Evolutionary conservation across 768 basidiomycete species (phyloP).

Genomic region (Lactarius indigo): DNA sequence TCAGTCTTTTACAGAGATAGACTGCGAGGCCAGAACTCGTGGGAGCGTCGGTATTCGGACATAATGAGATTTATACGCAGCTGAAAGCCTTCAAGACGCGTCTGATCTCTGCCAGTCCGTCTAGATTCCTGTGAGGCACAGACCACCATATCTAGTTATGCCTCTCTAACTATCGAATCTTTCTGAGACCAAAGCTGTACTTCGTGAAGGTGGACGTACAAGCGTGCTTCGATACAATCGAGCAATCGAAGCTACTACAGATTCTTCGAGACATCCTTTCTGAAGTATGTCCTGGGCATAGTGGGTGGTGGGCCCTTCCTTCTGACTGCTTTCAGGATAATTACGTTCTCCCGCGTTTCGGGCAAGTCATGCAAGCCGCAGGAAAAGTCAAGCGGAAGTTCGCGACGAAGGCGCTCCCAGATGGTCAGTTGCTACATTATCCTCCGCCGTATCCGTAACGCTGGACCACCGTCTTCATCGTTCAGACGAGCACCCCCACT

Average conservation of each 20-base stretch:
- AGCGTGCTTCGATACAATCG: constrained; percentile 95
- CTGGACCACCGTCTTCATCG: not conserved
- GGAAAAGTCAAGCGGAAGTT: constrained; percentile 57
- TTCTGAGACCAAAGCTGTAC: constrained; percentile 74
- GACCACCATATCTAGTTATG: not conserved
- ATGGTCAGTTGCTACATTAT: constrained; percentile 43
- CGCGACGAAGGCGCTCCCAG: constrained; percentile 60
- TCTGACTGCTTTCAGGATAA: constrained; percentile 46
- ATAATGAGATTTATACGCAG: constrained; percentile 75
- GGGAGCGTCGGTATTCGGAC: constrained; percentile 79
- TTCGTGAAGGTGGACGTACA: constrained; percentile 97
- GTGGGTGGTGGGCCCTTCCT: not conserved
- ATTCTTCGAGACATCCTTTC: constrained; percentile 73
- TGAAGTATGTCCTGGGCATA: constrained; percentile 44
- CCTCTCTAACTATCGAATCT: not conserved
- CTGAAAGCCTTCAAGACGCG: constrained; percentile 67
- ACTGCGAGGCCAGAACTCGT: constrained; percentile 56
- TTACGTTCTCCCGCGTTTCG: constrained; percentile 70
- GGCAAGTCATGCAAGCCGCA: constrained; percentile 54
- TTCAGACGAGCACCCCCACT: constrained; percentile 73
- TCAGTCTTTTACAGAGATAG: constrained; percentile 39
- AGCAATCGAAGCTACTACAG: constrained; percentile 77
- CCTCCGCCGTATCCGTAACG: not conserved
- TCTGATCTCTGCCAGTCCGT: constrained; percentile 37
- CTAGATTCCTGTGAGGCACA: constrained; percentile 49